Percentiles rank a stretch among this genome's conserved stretches.
Evolutionary conservation across 1,284 basidiomycete species (phyloP).

Genomic region (Apiotrichum sp.): DNA sequence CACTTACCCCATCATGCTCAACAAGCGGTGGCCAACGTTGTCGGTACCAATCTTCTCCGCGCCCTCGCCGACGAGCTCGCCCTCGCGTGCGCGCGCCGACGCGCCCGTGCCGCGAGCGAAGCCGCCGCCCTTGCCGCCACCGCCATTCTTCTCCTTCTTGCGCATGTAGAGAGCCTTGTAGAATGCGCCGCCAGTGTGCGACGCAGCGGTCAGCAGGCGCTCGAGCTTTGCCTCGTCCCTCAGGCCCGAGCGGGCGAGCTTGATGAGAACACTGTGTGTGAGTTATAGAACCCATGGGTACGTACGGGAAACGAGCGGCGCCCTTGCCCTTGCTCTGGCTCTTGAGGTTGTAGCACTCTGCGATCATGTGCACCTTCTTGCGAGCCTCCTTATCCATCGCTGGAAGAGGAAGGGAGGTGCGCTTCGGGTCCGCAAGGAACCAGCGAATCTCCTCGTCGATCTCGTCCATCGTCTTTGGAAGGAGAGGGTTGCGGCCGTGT

Average conservation of each 20-base stretch:
- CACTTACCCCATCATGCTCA: slow-evolving; percentile 45
- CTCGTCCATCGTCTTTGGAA: slow-evolving; percentile 16
- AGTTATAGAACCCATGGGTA: slow-evolving; percentile 3
- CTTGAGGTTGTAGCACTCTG: slow-evolving; percentile 65
- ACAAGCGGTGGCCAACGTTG: slow-evolving; percentile 46
- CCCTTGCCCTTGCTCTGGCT: slow-evolving; percentile 69
- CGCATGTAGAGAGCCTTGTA: slow-evolving; percentile 39
- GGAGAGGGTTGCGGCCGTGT: slow-evolving; percentile 4
- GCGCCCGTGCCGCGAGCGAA: slow-evolving; percentile 10
- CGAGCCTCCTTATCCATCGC: slow-evolving; percentile 67
- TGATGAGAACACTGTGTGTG: slow-evolving; percentile 58
- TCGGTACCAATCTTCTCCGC: slow-evolving; percentile 43
- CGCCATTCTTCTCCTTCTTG: not conserved
- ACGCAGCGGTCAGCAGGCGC: slow-evolving; percentile 49
- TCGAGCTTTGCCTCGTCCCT: slow-evolving; percentile 50
- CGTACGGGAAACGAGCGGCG: slow-evolving; percentile 50
- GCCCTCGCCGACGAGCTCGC: slow-evolving; percentile 43
- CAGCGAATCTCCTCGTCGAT: slow-evolving; percentile 62
- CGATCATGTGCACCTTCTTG: slow-evolving; percentile 69
- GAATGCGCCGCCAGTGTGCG: slow-evolving; percentile 30
- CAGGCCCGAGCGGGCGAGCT: slow-evolving; percentile 56
- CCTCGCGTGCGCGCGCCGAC: slow-evolving; percentile 37
- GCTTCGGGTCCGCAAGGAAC: slow-evolving; percentile 59
- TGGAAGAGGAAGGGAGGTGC: slow-evolving; percentile 59
- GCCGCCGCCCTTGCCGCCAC: not conserved